Evolutionary conservation across 1,284 basidiomycete genomes (phyloP).

Genomic region (Exobasidium cylindrosporum): DNA sequence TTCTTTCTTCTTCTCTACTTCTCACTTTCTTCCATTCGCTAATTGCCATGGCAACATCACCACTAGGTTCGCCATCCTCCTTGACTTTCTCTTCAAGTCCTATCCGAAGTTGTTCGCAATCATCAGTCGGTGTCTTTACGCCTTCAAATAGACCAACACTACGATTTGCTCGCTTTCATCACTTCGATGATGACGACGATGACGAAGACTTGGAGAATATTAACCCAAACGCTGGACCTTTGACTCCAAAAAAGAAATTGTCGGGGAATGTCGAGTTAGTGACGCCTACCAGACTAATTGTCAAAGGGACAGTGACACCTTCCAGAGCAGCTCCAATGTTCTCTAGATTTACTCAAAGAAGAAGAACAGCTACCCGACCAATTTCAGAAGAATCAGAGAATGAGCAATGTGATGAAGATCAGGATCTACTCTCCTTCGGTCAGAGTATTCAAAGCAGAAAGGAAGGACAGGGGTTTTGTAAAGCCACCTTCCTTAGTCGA

Average conservation of each 20-base stretch:
- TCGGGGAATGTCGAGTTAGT: too few species aligned
- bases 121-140: not conserved
- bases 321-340: slow-evolving; percentile 29
- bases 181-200: not conserved
- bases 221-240: not conserved
- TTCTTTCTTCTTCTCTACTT: not conserved
- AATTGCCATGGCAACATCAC: not conserved
- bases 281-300: slow-evolving; percentile 3
- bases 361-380: not conserved
- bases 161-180: not conserved
- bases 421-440: not conserved
- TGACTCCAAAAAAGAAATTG: not conserved
- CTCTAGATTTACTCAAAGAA: not conserved
- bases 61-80: not conserved
- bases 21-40: not conserved
- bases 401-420: not conserved
- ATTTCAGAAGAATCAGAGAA: not conserved
- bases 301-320: slow-evolving; percentile 42
- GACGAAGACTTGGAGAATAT: not conserved
- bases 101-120: not conserved
- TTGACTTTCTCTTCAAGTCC: not conserved
- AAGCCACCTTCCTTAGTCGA: not conserved
- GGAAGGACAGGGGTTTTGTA: not conserved
- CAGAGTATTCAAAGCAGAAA: not conserved
- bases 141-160: not conserved